Evolutionary conservation across 2,329 filamentous ascomycete genomes (phyloP), one percentile per base, ranked within the genome.

Genomic region (Calycina herbarum): DNA sequence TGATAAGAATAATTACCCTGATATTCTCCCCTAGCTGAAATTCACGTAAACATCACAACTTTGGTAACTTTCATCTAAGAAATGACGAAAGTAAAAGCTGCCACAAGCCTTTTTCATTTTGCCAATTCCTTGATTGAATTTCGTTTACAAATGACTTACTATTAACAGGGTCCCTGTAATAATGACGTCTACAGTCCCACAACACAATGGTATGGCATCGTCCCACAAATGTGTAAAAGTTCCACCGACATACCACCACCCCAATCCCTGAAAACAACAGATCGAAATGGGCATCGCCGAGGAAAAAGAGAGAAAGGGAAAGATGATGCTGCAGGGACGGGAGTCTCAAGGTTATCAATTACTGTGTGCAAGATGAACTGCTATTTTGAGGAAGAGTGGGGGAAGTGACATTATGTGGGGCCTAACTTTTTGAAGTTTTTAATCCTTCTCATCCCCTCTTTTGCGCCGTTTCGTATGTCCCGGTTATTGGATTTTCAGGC

Each of bases 231-330:
- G 7, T 51, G n/a, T 20, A 11, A 24, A 27, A 51, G 45, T 51
- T 51, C n/a, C 45, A 51, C 45, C 45, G 45, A 51, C 45, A 51
- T 51, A 51, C 45, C 7, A 51, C 45, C 45, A 48, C n/a, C n/a
- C n/a, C 45, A 24, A 20, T n/a, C 42, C 20, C 20, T 24, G 45
- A 24, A 51, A n/a, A 38, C 10, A 20, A 51, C 20, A 24, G 45
- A 51, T 27, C 24, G 20, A 27, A 24, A 51, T 7, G n/a, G 20
- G 20, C 45, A 11, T 4, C 10, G 20, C 20, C 20, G n/a, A 51
- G 45, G 35, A 51, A 27, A 20, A 10, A 10, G 45, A 24, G 7
- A 51, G 45, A 51, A 45, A 11, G 20, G n/a, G 2, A 27, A 11
- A 51, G 20, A 24, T 11, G 6, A 24, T 51, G n/a, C 7, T 51